Evolutionary conservation across 2,329 filamentous ascomycete species (phyloP).

Genomic region (Xylariaceae sp.): DNA sequence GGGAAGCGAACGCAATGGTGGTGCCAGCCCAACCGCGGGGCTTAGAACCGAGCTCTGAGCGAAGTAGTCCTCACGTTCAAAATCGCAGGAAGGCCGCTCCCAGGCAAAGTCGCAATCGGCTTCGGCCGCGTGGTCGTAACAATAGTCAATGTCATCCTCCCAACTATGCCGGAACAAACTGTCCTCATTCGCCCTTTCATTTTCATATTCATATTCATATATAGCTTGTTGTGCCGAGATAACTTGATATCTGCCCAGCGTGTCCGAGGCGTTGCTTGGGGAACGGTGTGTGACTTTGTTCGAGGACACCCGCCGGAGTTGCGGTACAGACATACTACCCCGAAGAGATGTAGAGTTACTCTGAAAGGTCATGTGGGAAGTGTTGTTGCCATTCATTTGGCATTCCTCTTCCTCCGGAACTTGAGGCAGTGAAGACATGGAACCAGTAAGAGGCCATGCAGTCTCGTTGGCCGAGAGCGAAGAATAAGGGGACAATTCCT

Average conservation of each 20-base stretch:
- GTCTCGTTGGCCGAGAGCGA: slow-evolving; percentile 39
- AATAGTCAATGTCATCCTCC: slow-evolving; percentile 67
- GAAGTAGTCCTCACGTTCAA: slow-evolving; percentile 31
- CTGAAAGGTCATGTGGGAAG: slow-evolving; percentile 40
- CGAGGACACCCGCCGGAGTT: slow-evolving; percentile 42
- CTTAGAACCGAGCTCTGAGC: slow-evolving; percentile 7
- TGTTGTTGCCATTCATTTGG: slow-evolving; percentile 30
- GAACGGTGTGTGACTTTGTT: slow-evolving; percentile 32
- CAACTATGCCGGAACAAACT: slow-evolving; percentile 46
- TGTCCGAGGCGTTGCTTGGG: slow-evolving; percentile 48
- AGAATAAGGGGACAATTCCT: slow-evolving; percentile 33
- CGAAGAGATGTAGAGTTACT: slow-evolving; percentile 49
- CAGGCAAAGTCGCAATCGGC: slow-evolving; percentile 62
- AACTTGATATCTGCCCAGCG: slow-evolving; percentile 43
- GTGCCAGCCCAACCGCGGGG: slow-evolving; percentile 2
- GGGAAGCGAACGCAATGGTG: slow-evolving; percentile 28
- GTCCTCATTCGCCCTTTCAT: slow-evolving; percentile 21
- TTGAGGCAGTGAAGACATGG: slow-evolving; percentile 45
- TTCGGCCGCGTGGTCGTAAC: slow-evolving; percentile 63
- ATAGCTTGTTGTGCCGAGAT: slow-evolving; percentile 33
- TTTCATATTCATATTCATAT: slow-evolving; percentile 23
- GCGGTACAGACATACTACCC: slow-evolving; percentile 51
- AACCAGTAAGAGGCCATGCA: slow-evolving; percentile 41
- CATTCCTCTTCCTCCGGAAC: slow-evolving; percentile 60
- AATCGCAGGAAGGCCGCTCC: slow-evolving; percentile 52